Base-by-base conservation (phyloP, 2,329 filamentous ascomycete genomes). In the Xylaria hypoxylon region DNA sequence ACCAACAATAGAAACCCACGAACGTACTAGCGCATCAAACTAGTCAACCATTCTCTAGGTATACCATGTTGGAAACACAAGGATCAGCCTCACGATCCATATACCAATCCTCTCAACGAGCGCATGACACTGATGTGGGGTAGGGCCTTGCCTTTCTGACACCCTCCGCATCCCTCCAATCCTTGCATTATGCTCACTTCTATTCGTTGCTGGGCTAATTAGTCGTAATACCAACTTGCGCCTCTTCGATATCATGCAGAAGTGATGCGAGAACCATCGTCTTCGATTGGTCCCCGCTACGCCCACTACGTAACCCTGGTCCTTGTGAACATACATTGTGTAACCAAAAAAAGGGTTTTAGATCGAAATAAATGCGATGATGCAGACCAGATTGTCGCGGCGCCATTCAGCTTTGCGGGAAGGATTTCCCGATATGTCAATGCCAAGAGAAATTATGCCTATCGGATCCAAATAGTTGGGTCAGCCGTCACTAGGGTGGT, bases 401-500 rank as follows among this genome's bases (percentile, higher is more conserved):
- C 19, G 31, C 15, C 22, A 19, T 19, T 55, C 52, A 42, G 52
- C 52, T 22, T 19, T 28, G 52, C 33, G 42, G 35, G 7, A n/a
- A 40, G 52, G 38, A 15, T 55, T 55, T 17, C 52, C 52, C 52
- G 52, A 55, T 42, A 42, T 38, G 35, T 42, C 22, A 55, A 42
- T 15, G 35, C 52, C 52, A 55, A 55, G 52, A 33, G n/a, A 38
- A 11, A 40, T n/a, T n/a, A 19, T 19, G 7, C 35, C 35, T 42
- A 55, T 55, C 52, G 22, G 52, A 55, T 55, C 52, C 52, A 28
- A 55, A 28, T 19, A 55, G 52, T 42, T 55, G 52, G 52, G 52
- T 22, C 35, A 55, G 28, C 40, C 17, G 35, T 42, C 15, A 6
- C 52, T 8, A 13, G 52, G 52, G 15, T 55, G 6, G 35, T 28